These are phyloP conservation scores for Argentina anserina DNA, from an alignment of 306 rosid genomes.

Conservation along the genomic window DNA sequence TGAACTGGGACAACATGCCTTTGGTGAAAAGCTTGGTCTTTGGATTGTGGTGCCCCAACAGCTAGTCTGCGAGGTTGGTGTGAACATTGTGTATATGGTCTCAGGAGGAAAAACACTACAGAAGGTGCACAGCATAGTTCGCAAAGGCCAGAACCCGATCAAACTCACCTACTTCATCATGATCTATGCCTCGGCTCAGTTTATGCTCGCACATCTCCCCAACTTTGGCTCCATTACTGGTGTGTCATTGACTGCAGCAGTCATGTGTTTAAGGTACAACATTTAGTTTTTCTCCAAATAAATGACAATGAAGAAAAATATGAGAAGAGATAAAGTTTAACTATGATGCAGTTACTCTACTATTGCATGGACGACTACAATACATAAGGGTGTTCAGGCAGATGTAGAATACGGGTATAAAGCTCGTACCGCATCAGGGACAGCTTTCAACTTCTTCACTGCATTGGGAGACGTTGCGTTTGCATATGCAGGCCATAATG, in stretches of 20 bases:
- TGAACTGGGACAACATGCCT: conserved; percentile 72
- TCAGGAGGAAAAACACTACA: conserved; percentile 65
- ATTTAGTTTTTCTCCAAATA: neutral
- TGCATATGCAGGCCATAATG: conserved; percentile 80
- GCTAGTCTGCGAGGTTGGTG: conserved; percentile 55
- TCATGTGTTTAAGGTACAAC: conserved; percentile 70
- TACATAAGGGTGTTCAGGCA: conserved; percentile 48
- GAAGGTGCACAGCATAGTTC: conserved; percentile 47
- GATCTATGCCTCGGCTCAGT: conserved; percentile 73
- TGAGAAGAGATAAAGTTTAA: neutral
- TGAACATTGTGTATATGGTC: conserved; percentile 71
- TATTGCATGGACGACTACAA: conserved; percentile 61
- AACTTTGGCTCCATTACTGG: conserved; percentile 64
- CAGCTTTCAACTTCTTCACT: conserved; percentile 45
- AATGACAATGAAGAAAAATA: neutral
- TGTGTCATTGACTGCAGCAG: conserved; percentile 68
- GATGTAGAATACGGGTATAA: conserved; percentile 38
- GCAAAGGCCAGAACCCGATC: conserved; percentile 37
- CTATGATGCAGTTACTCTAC: conserved; percentile 62
- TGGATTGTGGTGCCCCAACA: conserved; percentile 82
- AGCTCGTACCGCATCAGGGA: conserved; percentile 31
- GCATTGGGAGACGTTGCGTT: conserved; percentile 69
- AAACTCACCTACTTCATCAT: conserved; percentile 60
- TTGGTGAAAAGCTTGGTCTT: conserved; percentile 71
- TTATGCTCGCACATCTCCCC: conserved; percentile 69